Evolutionary conservation across 1,284 basidiomycete genomes (phyloP), one percentile per base, ranked within the genome.

Genomic region (Trichosporon coremiiforme): DNA sequence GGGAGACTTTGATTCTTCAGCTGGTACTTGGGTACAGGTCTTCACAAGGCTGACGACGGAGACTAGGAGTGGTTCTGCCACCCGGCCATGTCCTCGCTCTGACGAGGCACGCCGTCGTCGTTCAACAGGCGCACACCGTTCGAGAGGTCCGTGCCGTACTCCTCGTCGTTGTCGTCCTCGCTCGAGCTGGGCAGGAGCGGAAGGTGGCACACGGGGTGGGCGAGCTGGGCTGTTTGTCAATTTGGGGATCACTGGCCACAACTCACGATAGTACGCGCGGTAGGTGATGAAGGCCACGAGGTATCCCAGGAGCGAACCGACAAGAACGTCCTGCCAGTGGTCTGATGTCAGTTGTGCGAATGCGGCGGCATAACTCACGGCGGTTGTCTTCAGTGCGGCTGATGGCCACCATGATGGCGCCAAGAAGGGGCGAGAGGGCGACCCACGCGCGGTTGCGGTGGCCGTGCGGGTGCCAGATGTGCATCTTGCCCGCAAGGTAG

Each of bases 321-420:
- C 88, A 6, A 94, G 81, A 55, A 97, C 90, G 77, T 98, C 93
- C 55, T 93, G 89, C 91, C 92, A 94, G 80, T 94, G 91, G 81
- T 94, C 91, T 92, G 74, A 41, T 6, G 62, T 69, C 38, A 63
- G 62, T 38, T 57, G 5, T 8, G n/a, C n/a, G 25, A 45, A 20
- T 29, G 68, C 45, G 8, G 55, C 33, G n/a, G n/a, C 15, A 20
- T n/a, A 47, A 85, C 88, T 76, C 79, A 92, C 92, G 93, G 70
- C 93, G 88, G 76, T 92, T 91, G 81, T 95, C 93, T 90, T 93
- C 93, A 0, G 91, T 93, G 36, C 93, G 88, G n/a, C 91, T 92
- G 70, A 98, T 90, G 2, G 95, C 95, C 31, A 98, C 92, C 53
- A 97, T 86, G 1, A 90, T 86, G 2, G 93, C 95, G 15, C 87